Base-by-base conservation (phyloP, 805 yeast genomes). In the Clavispora vitiphila region DNA sequence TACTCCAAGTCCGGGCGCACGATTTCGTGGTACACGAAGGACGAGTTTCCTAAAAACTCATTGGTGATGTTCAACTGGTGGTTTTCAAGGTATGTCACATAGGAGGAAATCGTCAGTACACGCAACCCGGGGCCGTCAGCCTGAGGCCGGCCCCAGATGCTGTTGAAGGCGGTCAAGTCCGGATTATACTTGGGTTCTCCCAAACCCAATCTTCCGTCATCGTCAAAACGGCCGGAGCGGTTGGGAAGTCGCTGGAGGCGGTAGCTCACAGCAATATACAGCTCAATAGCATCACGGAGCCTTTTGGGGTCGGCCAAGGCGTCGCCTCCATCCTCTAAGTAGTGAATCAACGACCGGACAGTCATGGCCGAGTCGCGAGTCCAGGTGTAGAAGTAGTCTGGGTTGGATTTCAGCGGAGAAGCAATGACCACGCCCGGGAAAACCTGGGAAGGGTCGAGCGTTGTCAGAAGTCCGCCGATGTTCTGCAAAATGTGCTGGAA, bases 81-180 rank as follows among this genome's bases (percentile, higher is more conserved):
- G 20, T 60, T 55, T 5, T 61, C 50, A 44, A 81, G 60, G 3
- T 73, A 51, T 18, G 66, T 62, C 44, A 86, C 51, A 56, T 78
- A 86, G 46, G 74, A 74, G 29, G 77, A 60, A 18, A 82, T 71
- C 1, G 96, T 74, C 42, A 83, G 72, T 9, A 81, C 73, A 53
- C 97, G 73, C 43, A 91, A 69, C 1, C 95, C 90, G 1, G 98
- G 96, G 0, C 98, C 98, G 60, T 91, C 98, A 45, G 88, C 76
- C 63, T 91, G 98, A 1, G 98, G 98, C 51, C 98, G 72, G 2
- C 98, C 98, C 98, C 98, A 91, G 26, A 67, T 59, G 2, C 67
- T 81, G 5, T 61, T 60, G 54, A 84, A 91, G 1, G 85, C 69
- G 0, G 77, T 53, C 19, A 83, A 81, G 57, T 87, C 76, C 4